Evolutionary conservation across 2,329 filamentous ascomycete species (phyloP), one percentile per base, ranked within the genome.

Genomic region (Nannizziopsis barbatae): DNA sequence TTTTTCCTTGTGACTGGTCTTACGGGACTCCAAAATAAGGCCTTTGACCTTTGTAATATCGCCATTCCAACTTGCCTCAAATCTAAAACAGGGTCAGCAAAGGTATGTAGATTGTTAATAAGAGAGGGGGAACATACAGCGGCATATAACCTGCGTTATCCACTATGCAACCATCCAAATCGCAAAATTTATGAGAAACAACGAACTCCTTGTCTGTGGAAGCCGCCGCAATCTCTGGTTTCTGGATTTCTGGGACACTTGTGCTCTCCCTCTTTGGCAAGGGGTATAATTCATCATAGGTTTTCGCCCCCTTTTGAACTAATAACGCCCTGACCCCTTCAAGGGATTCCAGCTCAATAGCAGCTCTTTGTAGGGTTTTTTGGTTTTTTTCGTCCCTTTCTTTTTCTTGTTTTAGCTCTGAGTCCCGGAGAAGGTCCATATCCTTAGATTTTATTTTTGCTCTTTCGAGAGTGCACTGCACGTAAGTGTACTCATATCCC

Each of bases 51-150:
- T 77, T 1, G 77, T 70, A 2, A 82, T 54, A 56, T 89, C 75
- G 15, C 80, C 81, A 2, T 58, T 57, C 82, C 82, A 88, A 6
- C 77, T 77, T 32, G 83, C 83, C 59, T 88, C 77, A 42, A 58
- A 59, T 15, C 54, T 50, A 46, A 15, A 41, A 33, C 32, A 33
- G 15, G 18, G 45, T 47, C 14, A 47, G 45, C 30, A 42, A 33
- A 33, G 11, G 11, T 15, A 4, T 12, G 33, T 36, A 12, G 12
- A 7, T n/a, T 27, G 22, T 27, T 3, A 4, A 7, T 27, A 27
- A 7, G 4, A 44, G 14, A 17, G 31, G 30, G 15, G 7, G 27
- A 22, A 41, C 49, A 36, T 53, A 53, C 52, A 53, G 40, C 31
- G 41, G 46, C 32, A 52, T 35, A 40, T 53, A 60, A 64, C 51